A percentile compares a stretch with the other conserved stretches of the same genome.
Conservation (phyloP, 345 rosid genomes). For the Turritis glabra region DNA sequence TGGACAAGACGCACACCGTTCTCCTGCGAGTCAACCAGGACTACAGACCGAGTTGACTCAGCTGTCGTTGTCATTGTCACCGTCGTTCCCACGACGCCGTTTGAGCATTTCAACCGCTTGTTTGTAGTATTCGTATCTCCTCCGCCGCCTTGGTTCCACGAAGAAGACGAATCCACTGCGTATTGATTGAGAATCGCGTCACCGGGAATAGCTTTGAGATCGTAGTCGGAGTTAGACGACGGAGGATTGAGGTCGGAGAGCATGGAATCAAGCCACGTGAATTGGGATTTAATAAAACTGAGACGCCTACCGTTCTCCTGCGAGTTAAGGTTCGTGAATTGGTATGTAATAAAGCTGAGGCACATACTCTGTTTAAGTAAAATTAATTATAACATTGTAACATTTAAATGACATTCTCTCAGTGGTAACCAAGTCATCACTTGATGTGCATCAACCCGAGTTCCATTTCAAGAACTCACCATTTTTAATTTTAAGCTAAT, state of each 20-base stretch:
- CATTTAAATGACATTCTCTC: too few species aligned
- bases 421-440: too few species aligned
- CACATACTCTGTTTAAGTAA: too few species aligned
- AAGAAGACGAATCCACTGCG: constrained; percentile 29
- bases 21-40: constrained; percentile 74
- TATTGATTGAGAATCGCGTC: constrained; percentile 46
- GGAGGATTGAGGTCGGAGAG: constrained; percentile 57
- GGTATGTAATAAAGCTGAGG: too few species aligned
- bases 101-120: constrained; percentile 43
- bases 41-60: constrained; percentile 50
- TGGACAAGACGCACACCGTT: constrained; percentile 77
- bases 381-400: too few species aligned
- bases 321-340: too few species aligned
- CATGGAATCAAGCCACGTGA: constrained; percentile 70
- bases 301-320: too few species aligned
- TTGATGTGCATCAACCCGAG: too few species aligned
- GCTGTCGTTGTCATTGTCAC: background rate
- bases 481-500: too few species aligned
- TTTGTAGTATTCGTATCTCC: background rate
- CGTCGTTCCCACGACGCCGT: background rate
- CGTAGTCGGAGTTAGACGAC: constrained; percentile 37
- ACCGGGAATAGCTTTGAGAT: constrained; percentile 79
- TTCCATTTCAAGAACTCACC: too few species aligned
- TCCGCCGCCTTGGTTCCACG: constrained; percentile 11
- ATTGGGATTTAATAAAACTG: too few species aligned